Evolutionary conservation across 139 green algal genomes (phyloP), one percentile per base, ranked within the genome.

Genomic region (Chlorella sp.): DNA sequence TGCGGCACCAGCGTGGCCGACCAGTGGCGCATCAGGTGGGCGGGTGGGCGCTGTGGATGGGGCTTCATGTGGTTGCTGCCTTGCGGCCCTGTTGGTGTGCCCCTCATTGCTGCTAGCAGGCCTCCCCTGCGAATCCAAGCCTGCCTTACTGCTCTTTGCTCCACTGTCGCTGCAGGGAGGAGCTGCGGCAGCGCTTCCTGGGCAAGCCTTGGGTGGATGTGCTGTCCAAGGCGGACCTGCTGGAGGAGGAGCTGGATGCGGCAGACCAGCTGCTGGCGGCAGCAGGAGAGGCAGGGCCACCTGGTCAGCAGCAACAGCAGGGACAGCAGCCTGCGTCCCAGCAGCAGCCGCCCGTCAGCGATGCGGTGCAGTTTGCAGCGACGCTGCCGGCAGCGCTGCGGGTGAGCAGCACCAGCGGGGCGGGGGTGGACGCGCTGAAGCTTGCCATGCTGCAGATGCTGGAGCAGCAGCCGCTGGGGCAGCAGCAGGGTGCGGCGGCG

Each of bases 201-300:
- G 69, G 74, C 57, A 96, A 96, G 85, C 89, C 89, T 26, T 99
- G 97, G 97, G 63, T 99, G 1, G 97, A 99, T 76, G 95, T 98
- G 44, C 85, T 99, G 21, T 96, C 92, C 56, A 99, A 99, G 88
- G 86, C 86, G n/a, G 96, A 98, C 82, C 86, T 99, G 75, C 89
- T 99, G 39, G 75, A 90, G 34, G 89, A 87, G 30, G 87, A 91
- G 72, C 80, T 94, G 41, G 62, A 85, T 18, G 81, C 73, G n/a
- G 88, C 87, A 38, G 78, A 91, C 26, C 28, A 16, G 74, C 83
- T 62, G 57, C 17, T 17, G 20, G 56, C 2, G 9, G 21, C 56
- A 60, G 51, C 51, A 60, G 51, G 12, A 21, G 51, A 2, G 51
- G 51, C 51, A 60, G 51, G 15, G 51, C 51, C 51, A 60, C 51